Percentiles rank a stretch among this genome's conserved stretches.
phyloP scores from a whole-genome alignment of 2,329 filamentous ascomycete genomes.

The Coniosporium tulheliwenetii region DNA sequence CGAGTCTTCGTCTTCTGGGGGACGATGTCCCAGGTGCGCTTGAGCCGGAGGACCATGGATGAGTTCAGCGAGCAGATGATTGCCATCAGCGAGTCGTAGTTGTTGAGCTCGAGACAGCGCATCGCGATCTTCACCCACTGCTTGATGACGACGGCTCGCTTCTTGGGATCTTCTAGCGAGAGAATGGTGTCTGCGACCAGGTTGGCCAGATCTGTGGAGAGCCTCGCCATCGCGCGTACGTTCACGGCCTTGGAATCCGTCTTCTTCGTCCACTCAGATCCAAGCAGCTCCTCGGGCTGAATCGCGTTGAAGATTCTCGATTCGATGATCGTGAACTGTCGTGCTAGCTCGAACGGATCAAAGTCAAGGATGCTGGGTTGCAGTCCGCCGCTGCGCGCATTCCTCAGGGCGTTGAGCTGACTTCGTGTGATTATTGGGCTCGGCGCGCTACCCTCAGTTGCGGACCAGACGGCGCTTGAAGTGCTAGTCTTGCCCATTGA shows the following conservation, averaged over 20 bases:
- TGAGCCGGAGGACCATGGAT: slow-evolving; percentile 75
- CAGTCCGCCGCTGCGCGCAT: slow-evolving; percentile 58
- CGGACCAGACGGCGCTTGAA: slow-evolving; percentile 53
- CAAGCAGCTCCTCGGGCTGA: slow-evolving; percentile 78
- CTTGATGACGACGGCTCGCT: slow-evolving; percentile 78
- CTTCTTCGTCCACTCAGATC: slow-evolving; percentile 88
- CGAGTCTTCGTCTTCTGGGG: slow-evolving; percentile 69
- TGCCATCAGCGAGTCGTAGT: slow-evolving; percentile 94
- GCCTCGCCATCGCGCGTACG: slow-evolving; percentile 81
- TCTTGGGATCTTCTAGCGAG: slow-evolving; percentile 78
- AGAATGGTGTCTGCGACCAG: slow-evolving; percentile 88
- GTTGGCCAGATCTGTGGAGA: slow-evolving; percentile 86
- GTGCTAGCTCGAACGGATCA: slow-evolving; percentile 76
- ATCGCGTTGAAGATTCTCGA: slow-evolving; percentile 87
- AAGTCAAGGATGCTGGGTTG: slow-evolving; percentile 72
- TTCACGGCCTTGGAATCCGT: slow-evolving; percentile 65
- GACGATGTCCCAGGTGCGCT: slow-evolving; percentile 82
- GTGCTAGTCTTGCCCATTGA: slow-evolving; percentile 81
- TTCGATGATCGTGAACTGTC: slow-evolving; percentile 84
- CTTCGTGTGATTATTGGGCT: slow-evolving; percentile 56
- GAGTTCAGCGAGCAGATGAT: slow-evolving; percentile 91
- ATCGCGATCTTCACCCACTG: slow-evolving; percentile 95
- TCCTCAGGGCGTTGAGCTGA: slow-evolving; percentile 55
- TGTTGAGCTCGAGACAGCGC: slow-evolving; percentile 76
- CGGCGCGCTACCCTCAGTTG: slow-evolving; percentile 58